Percentiles rank a stretch among this genome's conserved stretches.
These are phyloP conservation scores for Acacia concinna DNA, from an alignment of 331 rosid genomes.

Conservation along the genomic window DNA sequence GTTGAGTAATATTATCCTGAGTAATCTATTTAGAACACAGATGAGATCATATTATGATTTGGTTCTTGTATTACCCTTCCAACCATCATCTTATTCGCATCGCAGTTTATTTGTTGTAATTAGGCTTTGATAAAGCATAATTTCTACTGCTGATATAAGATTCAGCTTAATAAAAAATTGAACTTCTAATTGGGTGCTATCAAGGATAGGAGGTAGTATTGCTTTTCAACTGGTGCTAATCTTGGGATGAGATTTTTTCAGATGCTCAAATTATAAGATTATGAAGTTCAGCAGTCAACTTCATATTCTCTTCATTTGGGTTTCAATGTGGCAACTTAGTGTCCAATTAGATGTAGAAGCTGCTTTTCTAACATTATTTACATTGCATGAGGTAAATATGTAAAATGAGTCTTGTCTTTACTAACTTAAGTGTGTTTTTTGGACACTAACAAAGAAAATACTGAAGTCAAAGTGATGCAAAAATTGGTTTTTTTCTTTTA, in stretches of 20 bases:
- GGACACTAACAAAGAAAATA: no score
- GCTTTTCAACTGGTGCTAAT: neutral
- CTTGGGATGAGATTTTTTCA: neutral
- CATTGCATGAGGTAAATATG: no score
- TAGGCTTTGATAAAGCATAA: neutral
- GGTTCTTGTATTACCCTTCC: neutral
- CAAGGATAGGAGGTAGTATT: no score
- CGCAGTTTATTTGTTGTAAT: neutral
- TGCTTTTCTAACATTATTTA: no score
- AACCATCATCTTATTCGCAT: neutral
- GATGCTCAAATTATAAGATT: neutral
- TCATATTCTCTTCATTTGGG: neutral
- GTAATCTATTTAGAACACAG: slow-evolving; percentile 14
- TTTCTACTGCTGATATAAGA: neutral
- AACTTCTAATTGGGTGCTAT: no score
- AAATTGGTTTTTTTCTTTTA: no score
- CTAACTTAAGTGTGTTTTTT: no score
- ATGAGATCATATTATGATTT: neutral
- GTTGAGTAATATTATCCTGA: neutral
- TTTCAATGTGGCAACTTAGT: neutral
- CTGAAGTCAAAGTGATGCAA: no score
- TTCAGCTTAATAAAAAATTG: no score
- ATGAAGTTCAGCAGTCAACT: neutral
- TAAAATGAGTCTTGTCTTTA: no score
- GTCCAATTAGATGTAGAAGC: no score